A percentile compares a stretch with the other conserved stretches of the same genome.
Evolutionary conservation across 192 early-diverging fungal species (phyloP).

Genomic region (Hyaloraphidium curvatum): DNA sequence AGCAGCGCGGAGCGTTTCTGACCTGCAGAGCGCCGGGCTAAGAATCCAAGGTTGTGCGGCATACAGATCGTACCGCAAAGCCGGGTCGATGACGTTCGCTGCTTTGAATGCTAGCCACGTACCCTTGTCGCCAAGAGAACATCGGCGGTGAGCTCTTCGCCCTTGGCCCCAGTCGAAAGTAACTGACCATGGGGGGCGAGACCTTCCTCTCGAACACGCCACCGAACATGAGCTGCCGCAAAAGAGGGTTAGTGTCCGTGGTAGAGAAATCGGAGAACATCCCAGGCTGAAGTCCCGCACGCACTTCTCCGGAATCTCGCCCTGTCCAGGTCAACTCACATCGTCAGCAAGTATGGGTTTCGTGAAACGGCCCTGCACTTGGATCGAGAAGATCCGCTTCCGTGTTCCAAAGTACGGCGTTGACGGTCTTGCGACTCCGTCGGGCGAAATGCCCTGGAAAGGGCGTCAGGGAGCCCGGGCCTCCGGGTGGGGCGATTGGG

Average conservation of each 20-base stretch:
- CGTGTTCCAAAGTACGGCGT: constrained; percentile 37
- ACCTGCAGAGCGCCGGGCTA: constrained; percentile 44
- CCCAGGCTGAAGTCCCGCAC: background rate
- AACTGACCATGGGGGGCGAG: constrained; percentile 38
- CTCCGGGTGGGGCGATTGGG: no score
- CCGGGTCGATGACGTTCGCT: constrained; percentile 55
- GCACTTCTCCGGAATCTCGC: background rate
- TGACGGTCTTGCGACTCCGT: constrained; percentile 9
- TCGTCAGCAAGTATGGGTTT: constrained; percentile 4
- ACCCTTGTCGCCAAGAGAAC: no score
- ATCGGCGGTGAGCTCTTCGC: no score
- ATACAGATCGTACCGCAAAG: constrained; percentile 46
- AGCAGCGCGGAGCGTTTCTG: no score
- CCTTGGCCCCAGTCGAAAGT: no score
- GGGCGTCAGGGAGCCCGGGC: no score
- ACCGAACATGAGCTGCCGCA: constrained; percentile 54
- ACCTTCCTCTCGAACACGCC: constrained; percentile 52
- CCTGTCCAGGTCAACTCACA: constrained; percentile 12
- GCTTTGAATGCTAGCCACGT: constrained; percentile 52
- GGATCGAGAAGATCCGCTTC: constrained; percentile 44
- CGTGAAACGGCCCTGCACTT: constrained; percentile 54
- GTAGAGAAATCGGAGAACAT: background rate
- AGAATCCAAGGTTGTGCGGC: constrained; percentile 50
- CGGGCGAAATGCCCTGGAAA: constrained; percentile 31
- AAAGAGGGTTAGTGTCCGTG: background rate